Base-by-base conservation (phyloP, 768 basidiomycete genomes). In the Leccinum pellstonianum region DNA sequence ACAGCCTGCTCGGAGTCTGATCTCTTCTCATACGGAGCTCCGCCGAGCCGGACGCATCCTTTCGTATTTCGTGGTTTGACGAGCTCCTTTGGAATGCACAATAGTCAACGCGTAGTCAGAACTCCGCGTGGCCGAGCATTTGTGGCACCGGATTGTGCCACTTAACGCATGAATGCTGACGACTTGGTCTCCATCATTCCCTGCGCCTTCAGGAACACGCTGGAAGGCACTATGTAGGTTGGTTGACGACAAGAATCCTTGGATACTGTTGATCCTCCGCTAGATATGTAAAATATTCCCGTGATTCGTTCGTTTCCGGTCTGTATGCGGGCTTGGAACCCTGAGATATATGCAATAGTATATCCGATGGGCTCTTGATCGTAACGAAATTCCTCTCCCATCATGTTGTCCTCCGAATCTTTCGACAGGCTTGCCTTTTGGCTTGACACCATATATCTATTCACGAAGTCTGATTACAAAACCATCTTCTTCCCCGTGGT, bases 401-500 rank as follows among this genome's bases (percentile, higher is more conserved):
- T 6, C 2, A 61, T 53, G 50, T 10, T 21, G 6, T 21, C 37
- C 25, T 54, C 55, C 19, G 21, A 56, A 54, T 29, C 25, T 1
- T 33, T 56, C 12, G 21, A 37, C 27, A 43, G 21, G 43, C 55
- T 62, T 33, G 19, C 21, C 21, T 62, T 57, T 63, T 57, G 68
- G 67, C 47, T 64, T 58, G 51, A 70, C 37, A 75, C 74, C 5
- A 47, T 68, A 9, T 75, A 65, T 61, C 70, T 77, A 52, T 77
- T 77, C 60, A 77, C 74, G 8, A 62, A 61, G 17, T 68, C 77
- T 5, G 77, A 77, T 57, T 70, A 58, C 62, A 74, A 75, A 59
- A 72, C 75, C 9, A 70, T 68, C 12, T 57, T 77, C 15, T 58
- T 77, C 55, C 77, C 77, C 0, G 64, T 75, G 23, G 77, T 77